Evolutionary conservation across 768 basidiomycete genomes (phyloP).

Genomic region (Suillus occidentalis): DNA sequence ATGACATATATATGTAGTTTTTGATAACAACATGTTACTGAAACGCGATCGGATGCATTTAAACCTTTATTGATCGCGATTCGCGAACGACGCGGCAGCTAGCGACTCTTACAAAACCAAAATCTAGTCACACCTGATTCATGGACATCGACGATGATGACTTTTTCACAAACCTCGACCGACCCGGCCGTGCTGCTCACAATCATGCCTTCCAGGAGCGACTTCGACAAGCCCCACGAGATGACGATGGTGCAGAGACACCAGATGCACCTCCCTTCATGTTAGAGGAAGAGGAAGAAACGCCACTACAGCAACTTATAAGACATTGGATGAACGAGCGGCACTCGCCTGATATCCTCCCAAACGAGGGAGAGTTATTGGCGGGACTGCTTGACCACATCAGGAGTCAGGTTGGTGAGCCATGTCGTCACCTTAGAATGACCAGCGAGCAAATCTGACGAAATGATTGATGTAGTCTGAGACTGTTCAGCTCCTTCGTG

Average conservation of each 20-base stretch:
- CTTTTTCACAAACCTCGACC: constrained; percentile 30
- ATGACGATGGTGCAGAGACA: constrained; percentile 34
- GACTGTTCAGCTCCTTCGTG: constrained; percentile 71
- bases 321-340: constrained; percentile 88
- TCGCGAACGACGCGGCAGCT: not conserved
- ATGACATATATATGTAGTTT: not conserved
- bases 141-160: constrained; percentile 28
- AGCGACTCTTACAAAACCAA: constrained; percentile 1
- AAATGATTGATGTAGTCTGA: constrained; percentile 54
- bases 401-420: constrained; percentile 69
- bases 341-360: constrained; percentile 76
- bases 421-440: not conserved
- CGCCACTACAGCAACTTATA: constrained; percentile 67
- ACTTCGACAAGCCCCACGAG: constrained; percentile 34
- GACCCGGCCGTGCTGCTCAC: not conserved
- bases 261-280: constrained; percentile 26
- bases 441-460: constrained; percentile 1
- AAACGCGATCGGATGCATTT: constrained; percentile 11
- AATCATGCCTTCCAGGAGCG: constrained; percentile 34
- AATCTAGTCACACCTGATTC: not conserved
- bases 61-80: not conserved
- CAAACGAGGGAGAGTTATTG: constrained; percentile 69
- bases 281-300: constrained; percentile 44
- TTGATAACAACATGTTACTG: not conserved
- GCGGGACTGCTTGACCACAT: constrained; percentile 71